Conservation (phyloP, 768 basidiomycete species). For the Amanita subjunquillea region DNA sequence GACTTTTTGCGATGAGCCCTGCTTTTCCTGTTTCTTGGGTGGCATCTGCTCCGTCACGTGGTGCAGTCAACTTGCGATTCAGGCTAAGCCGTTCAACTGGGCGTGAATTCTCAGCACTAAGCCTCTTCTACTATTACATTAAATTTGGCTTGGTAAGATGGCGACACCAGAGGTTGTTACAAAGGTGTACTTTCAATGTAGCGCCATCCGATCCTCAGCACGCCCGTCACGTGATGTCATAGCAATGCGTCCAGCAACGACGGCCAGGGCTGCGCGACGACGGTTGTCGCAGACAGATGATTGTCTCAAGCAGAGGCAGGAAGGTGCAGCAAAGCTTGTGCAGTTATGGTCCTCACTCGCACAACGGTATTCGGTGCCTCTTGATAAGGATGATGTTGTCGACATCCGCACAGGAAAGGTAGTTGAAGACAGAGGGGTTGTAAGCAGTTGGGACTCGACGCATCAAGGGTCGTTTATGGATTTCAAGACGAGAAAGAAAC, state of each 20-base stretch:
- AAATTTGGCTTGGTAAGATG: too few relatives aligned
- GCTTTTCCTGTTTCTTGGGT: slow-evolving; percentile 61
- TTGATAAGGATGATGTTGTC: slow-evolving; percentile 76
- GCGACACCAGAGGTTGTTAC: too few relatives aligned
- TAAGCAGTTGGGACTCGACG: slow-evolving; percentile 28
- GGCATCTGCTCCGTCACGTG: slow-evolving; percentile 39
- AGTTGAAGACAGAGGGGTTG: slow-evolving; percentile 60
- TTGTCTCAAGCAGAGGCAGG: slow-evolving; percentile 44
- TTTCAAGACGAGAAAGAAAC: slow-evolving; percentile 16
- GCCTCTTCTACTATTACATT: too few relatives aligned
- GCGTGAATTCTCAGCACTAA: too few relatives aligned
- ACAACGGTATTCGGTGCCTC: slow-evolving; percentile 50
- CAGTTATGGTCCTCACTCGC: slow-evolving; percentile 60
- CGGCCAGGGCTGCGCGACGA: slow-evolving; percentile 7
- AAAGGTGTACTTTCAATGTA: too few relatives aligned
- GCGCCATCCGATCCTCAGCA: too few relatives aligned
- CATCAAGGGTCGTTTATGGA: slow-evolving; percentile 43
- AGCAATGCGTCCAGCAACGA: not conserved
- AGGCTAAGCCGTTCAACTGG: too few relatives aligned
- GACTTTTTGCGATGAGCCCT: slow-evolving; percentile 55
- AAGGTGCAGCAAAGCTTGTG: slow-evolving; percentile 43
- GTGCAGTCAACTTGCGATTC: too few relatives aligned
- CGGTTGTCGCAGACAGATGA: slow-evolving; percentile 21
- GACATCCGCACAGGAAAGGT: slow-evolving; percentile 53
- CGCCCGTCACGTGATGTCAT: too few relatives aligned